These are phyloP conservation scores for Phytophthora cryptogea DNA, from an alignment of 352 stramenopile species.

Conservation along the genomic window DNA sequence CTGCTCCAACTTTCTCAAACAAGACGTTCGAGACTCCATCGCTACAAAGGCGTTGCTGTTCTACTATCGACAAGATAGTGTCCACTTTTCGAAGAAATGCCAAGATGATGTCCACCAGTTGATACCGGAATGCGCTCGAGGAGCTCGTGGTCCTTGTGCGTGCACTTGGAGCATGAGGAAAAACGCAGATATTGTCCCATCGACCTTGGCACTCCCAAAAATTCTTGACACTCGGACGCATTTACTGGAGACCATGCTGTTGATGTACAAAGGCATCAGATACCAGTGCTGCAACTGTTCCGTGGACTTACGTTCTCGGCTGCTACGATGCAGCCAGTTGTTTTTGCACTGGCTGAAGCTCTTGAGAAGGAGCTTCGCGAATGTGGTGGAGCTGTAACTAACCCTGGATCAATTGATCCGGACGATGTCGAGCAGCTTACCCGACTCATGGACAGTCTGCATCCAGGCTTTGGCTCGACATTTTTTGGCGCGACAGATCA, in stretches of 20 bases:
- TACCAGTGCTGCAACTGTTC: constrained; percentile 1
- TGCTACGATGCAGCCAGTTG: constrained; percentile 11
- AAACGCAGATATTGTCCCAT: not conserved
- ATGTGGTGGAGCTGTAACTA: not conserved
- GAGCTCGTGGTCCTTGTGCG: constrained; percentile 3
- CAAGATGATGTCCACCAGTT: constrained; percentile 7
- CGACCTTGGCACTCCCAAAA: not conserved
- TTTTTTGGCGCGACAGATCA: constrained; percentile 1
- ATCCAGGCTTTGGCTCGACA: constrained; percentile 2
- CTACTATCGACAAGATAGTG: constrained; percentile 1
- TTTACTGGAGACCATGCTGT: constrained; percentile 4
- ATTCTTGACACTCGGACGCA: constrained; percentile 4
- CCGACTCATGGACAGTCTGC: constrained; percentile 1
- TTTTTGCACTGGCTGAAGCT: constrained; percentile 7
- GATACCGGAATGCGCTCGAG: not conserved
- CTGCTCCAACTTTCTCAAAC: not conserved
- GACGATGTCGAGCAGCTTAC: not conserved
- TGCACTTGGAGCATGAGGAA: constrained; percentile 5
- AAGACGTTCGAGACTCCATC: constrained; percentile 11
- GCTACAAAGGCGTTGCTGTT: constrained; percentile 1
- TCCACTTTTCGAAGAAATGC: constrained; percentile 9
- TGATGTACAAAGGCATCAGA: constrained; percentile 12
- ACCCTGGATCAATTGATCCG: not conserved
- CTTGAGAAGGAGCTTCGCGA: not conserved
- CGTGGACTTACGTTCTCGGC: not conserved